Base-by-base conservation (phyloP, 2,329 filamentous ascomycete species). In the Cordyceps farinosa region DNA sequence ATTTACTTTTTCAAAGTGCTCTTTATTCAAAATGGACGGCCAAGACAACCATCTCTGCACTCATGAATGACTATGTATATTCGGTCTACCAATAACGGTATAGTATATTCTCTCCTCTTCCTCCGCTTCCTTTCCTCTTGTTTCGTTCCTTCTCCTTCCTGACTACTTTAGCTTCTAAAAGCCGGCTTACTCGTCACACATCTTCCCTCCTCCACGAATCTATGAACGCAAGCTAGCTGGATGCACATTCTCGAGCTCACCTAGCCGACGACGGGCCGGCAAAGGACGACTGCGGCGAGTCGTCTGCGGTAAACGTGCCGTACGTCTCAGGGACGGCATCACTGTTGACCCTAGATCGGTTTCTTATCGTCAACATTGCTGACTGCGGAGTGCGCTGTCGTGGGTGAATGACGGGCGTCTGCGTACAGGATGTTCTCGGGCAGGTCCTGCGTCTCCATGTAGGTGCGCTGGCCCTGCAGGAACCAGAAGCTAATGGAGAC, bases 401-500 rank as follows among this genome's bases (percentile, higher is more conserved):
- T 32, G 29, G 55, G 62, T 42, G 53, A 38, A 13, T 60, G 53
- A 17, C 40, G 32, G 27, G 10, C 50, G 22, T 30, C 47, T 50
- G 59, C 66, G 38, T 68, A 67, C 50, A 69, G 30, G n/a, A 67
- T 55, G 11, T 63, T 50, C 22, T 66, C 68, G 3, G 61, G 64
- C 66, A 67, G 42, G 40, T 67, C 66, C 17, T 57, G 61, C 22
- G 52, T 60, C 32, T 69, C 65, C 69, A 72, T 67, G 54, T 65
- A 73, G 22, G 67, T 77, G 30, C 70, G 68, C 5, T 75, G 75
- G 1, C 82, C 82, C 67, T 78, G 76, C 45, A 81, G 58, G 44
- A 83, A 71, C 82, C 82, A 85, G 65, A 84, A 84, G 0, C 71
- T 74, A 1, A 83, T 45, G 0, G 81, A 75, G 8, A 84, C 74